Evolutionary conservation across 2,329 filamentous ascomycete genomes (phyloP).

Genomic region (Claviceps arundinis): DNA sequence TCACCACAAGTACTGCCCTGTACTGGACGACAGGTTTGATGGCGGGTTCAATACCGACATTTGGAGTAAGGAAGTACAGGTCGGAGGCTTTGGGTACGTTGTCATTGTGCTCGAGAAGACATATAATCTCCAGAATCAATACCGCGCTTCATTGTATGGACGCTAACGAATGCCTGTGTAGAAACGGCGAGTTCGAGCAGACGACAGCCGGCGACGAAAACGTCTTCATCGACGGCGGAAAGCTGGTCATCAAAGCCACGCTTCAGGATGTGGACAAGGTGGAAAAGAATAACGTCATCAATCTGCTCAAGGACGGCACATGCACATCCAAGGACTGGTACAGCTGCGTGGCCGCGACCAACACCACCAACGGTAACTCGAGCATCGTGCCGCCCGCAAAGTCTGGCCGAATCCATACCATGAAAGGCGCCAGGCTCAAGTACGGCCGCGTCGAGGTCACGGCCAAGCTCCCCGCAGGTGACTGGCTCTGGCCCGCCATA

Average conservation of each 20-base stretch:
- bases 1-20: slow-evolving; percentile 58
- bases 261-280: slow-evolving; percentile 57
- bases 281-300: slow-evolving; percentile 51
- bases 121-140: too few relatives aligned
- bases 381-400: slow-evolving; percentile 66
- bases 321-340: slow-evolving; percentile 49
- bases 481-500: slow-evolving; percentile 6
- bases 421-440: slow-evolving; percentile 55
- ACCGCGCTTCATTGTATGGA: not conserved
- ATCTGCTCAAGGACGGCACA: slow-evolving; percentile 50
- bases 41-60: slow-evolving; percentile 43
- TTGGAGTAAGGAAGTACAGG: slow-evolving; percentile 63
- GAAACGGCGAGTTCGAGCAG: slow-evolving; percentile 71
- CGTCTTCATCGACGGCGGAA: slow-evolving; percentile 55
- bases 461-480: slow-evolving; percentile 57
- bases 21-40: slow-evolving; percentile 54
- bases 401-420: slow-evolving; percentile 68
- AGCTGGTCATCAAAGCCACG: slow-evolving; percentile 64
- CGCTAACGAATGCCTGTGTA: slow-evolving; percentile 14
- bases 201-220: slow-evolving; percentile 64
- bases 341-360: slow-evolving; percentile 57
- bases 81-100: slow-evolving; percentile 63
- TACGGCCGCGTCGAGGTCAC: slow-evolving; percentile 73
- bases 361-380: slow-evolving; percentile 54
- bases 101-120: too few relatives aligned